phyloP scores from a whole-genome alignment of 345 rosid species.

The Eucalyptus paniculata region DNA sequence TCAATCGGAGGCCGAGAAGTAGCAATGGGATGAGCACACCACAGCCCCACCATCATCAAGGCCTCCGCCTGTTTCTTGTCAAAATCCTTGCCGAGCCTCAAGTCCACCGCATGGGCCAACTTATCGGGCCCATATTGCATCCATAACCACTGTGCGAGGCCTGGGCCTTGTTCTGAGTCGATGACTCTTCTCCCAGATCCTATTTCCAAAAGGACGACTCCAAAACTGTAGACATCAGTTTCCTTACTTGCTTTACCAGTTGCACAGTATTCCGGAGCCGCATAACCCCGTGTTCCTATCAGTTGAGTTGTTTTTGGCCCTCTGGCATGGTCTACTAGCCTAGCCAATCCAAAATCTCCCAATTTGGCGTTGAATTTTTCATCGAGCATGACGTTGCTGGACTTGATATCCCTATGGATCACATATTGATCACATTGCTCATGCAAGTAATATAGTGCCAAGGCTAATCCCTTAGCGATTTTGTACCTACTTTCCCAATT shows the following conservation, averaged over 20 bases:
- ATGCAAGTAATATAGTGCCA: neutral
- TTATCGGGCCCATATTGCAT: neutral
- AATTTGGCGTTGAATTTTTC: neutral
- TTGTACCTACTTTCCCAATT: neutral
- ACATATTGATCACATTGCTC: neutral
- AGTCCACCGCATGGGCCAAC: neutral
- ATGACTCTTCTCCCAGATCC: neutral
- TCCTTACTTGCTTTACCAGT: neutral
- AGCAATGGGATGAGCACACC: neutral
- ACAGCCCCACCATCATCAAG: neutral
- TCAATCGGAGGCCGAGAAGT: neutral
- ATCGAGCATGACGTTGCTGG: neutral
- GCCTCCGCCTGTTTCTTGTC: neutral
- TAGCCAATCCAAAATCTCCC: neutral
- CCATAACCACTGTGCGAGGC: neutral
- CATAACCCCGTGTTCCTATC: neutral
- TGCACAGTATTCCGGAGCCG: neutral
- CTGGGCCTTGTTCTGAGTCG: neutral
- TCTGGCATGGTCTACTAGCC: neutral
- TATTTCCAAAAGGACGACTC: neutral
- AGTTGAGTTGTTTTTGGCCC: neutral
- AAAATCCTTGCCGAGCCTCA: neutral
- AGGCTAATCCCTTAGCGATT: neutral
- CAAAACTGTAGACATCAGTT: neutral
- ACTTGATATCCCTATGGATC: neutral